Evolutionary conservation across 371 early-diverging fungal genomes (phyloP), one percentile per base, ranked within the genome.

Genomic region (Syncephalastrum monosporum): DNA sequence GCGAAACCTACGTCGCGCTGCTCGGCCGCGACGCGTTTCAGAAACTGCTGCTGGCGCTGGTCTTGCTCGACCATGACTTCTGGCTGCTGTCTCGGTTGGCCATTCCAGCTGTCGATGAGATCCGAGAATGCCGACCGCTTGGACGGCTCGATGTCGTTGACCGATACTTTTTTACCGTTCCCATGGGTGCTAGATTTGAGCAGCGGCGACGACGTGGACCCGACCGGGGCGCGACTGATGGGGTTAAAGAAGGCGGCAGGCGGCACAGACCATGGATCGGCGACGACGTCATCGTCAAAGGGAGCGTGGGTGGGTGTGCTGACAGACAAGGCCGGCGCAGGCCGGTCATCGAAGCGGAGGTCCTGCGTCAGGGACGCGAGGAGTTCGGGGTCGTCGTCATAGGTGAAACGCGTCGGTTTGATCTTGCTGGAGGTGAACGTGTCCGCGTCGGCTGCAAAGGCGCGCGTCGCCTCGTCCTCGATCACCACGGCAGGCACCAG

Each of bases 111-210:
- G 1, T 61, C 59, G 51, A 78, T 78, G 33, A 78, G 53, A 59
- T 78, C 78, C 4, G 78, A 72, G 67, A 78, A 78, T 6, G 71
- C 75, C 19, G 56, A 56, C 50, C 71, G 64, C 50, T 74, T 78
- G 42, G 63, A 50, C 3, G 77, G 77, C 15, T 70, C 73, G 33
- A 76, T 76, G 2, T 69, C 42, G 59, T 59, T 19, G 14, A 47
- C 6, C 12, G 44, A 6, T n/a, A 56, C 24, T 27, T 48, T 47
- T 10, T 12, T 33, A 33, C 38, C 8, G 10, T 33, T 33, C 2
- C 55, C 45, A 15, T 42, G 48, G 3, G 43, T 38, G 27, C 25
- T 59, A 15, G 29, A 45, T 42, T 60, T 59, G 15, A 45, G 17
- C 6, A 62, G 44, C 23, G 63, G 63, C 6, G 63, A 52, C 16